Base-by-base conservation (phyloP, 1,284 basidiomycete species). In the Inonotus obliquus region DNA sequence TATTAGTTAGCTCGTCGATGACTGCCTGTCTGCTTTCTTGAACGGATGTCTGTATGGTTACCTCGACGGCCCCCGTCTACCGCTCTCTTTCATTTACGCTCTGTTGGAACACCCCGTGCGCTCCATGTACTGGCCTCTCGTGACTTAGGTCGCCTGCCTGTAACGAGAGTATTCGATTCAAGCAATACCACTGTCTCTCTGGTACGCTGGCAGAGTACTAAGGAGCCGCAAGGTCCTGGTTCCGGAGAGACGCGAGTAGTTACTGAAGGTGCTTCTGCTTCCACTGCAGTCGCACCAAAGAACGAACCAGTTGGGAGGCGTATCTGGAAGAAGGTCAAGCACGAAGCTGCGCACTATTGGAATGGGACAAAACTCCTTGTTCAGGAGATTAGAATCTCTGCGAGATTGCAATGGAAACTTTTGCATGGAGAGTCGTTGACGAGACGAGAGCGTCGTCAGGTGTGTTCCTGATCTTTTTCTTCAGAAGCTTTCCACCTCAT, bases 261-360 rank as follows among this genome's bases (percentile, higher is more conserved):
- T 27, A 60, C 70, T 17, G 51, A 52, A 52, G 32, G 51, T 4
- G 79, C 82, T 60, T 67, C 73, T 19, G 85, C 85, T 66, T 69
- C 81, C 0, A 72, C 81, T 11, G 21, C 63, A 25, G 56, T 57
- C 14, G 44, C 45, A 17, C 83, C 71, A 27, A 61, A 71, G 19
- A 77, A 83, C 63, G 76, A 76, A 1, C 85, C 89, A 4, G 72
- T 89, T 5, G 64, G 77, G 48, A 80, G 80, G 2, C 79, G 90
- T 32, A 80, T 81, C 14, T 98, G 96, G 96, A 90, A 89, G 67
- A 92, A 87, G 69, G 87, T 98, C 67, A 99, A 98, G 78, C 92
- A 98, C 70, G 96, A 98, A 75, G 95, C 89, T 0, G 83, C 86
- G 62, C 97, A 99, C 73, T 99, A 99, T 74, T 99, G 96, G 96